phyloP scores from a whole-genome alignment of 139 green algal species.

The Micractinium conductrix region DNA sequence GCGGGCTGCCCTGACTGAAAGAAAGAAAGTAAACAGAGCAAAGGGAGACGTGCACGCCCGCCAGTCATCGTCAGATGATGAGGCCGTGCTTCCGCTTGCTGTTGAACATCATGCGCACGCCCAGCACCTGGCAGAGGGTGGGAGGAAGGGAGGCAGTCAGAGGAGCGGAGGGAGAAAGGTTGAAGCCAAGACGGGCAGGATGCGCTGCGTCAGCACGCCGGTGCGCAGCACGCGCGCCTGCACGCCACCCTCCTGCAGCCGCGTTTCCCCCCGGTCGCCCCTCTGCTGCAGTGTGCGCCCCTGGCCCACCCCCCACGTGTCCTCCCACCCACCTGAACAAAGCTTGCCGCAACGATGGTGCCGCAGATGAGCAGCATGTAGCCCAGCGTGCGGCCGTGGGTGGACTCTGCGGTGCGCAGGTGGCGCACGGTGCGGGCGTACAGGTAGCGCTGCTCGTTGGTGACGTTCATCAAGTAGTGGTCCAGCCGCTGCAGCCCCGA shows the following conservation, averaged over 20 bases:
- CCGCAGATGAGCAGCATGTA: slow-evolving; percentile 48
- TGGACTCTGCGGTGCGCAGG: slow-evolving; percentile 47
- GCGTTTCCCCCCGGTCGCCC: too few species aligned
- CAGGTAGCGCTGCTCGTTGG: slow-evolving; percentile 50
- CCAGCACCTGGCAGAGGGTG: slow-evolving; percentile 5
- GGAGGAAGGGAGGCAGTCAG: background rate
- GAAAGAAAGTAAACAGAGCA: too few species aligned
- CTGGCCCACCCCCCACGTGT: background rate
- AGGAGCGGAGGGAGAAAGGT: too few species aligned
- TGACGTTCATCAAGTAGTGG: slow-evolving; percentile 52
- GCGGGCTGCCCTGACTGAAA: too few species aligned
- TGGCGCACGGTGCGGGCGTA: slow-evolving; percentile 46
- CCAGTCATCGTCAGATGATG: slow-evolving; percentile 44
- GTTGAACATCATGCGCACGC: slow-evolving; percentile 45
- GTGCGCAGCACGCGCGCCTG: too few species aligned
- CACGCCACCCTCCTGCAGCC: too few species aligned
- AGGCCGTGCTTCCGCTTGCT: slow-evolving; percentile 18
- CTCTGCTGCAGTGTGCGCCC: background rate
- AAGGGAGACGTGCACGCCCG: too few species aligned
- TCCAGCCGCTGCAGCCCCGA: slow-evolving; percentile 48
- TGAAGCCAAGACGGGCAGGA: too few species aligned
- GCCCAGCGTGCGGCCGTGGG: slow-evolving; percentile 33
- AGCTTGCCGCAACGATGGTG: slow-evolving; percentile 35
- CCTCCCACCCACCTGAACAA: slow-evolving; percentile 47
- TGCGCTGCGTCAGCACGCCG: too few species aligned